Evolutionary conservation across 441 rosid species (phyloP).

Genomic region (Gossypium trilobum): DNA sequence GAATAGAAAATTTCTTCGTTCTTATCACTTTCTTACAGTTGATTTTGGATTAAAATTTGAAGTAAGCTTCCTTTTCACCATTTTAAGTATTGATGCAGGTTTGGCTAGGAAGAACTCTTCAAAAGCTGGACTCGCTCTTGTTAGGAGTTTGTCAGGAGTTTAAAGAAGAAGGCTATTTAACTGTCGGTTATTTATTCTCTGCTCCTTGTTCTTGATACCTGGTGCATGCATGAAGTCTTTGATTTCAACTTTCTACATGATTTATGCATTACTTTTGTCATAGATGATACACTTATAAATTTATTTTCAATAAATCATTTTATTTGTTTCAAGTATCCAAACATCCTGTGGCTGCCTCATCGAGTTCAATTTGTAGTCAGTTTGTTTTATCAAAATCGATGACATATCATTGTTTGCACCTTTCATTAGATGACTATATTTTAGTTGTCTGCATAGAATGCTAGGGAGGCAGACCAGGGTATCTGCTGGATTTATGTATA

Average conservation of each 20-base stretch:
- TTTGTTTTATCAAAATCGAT: slow-evolving; percentile 1
- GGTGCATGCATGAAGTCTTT: slow-evolving; percentile 13
- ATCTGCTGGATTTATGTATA: slow-evolving; percentile 1
- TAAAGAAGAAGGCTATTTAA: slow-evolving; percentile 75
- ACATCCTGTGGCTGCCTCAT: background rate
- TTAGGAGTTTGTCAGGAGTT: slow-evolving; percentile 92
- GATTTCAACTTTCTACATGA: slow-evolving; percentile 10
- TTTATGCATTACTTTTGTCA: background rate
- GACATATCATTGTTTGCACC: slow-evolving; percentile 4
- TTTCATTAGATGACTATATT: background rate
- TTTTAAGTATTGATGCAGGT: slow-evolving; percentile 44
- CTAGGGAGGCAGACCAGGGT: background rate
- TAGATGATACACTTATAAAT: background rate
- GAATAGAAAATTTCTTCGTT: slow-evolving; percentile 4
- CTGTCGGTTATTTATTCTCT: slow-evolving; percentile 47
- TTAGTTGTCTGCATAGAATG: background rate
- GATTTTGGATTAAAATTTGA: background rate
- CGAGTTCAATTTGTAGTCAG: background rate
- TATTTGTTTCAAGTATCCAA: background rate
- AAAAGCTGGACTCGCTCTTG: slow-evolving; percentile 83
- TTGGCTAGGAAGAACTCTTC: slow-evolving; percentile 97
- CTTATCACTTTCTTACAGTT: slow-evolving; percentile 13
- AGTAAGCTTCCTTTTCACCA: slow-evolving; percentile 19
- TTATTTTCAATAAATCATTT: background rate
- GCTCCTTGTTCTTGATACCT: slow-evolving; percentile 10